Percentiles rank a stretch among this genome's conserved stretches.
Evolutionary conservation across 495 filamentous ascomycete species (phyloP).

Genomic region (Chaetomium cochliodes): DNA sequence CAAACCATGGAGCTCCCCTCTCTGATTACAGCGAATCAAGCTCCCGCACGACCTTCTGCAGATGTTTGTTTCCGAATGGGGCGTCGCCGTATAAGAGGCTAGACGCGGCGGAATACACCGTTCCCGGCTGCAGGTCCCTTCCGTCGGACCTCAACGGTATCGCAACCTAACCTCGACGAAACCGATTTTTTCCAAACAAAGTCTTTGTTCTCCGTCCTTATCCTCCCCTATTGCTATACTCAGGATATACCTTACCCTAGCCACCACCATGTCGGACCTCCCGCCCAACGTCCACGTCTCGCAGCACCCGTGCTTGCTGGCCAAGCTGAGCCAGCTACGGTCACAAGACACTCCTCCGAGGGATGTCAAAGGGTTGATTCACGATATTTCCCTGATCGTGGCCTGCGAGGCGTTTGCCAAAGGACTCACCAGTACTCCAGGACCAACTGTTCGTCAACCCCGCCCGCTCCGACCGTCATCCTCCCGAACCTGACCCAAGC

Average conservation of each 20-base stretch:
- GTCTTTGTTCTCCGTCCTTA: not conserved
- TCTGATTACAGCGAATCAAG: constrained; percentile 20
- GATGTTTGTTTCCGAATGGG: not conserved
- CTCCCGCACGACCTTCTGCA: constrained; percentile 19
- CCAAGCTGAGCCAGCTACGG: constrained; percentile 87
- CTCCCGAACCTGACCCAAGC: not conserved
- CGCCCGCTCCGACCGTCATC: not conserved
- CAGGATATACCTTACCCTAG: not conserved
- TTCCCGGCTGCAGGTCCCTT: not conserved
- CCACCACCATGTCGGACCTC: constrained; percentile 33
- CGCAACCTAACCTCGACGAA: not conserved
- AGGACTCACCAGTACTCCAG: constrained; percentile 52
- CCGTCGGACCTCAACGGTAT: not conserved
- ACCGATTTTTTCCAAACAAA: not conserved
- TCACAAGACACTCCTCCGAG: constrained; percentile 64
- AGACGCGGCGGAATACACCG: not conserved
- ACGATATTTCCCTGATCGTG: constrained; percentile 82
- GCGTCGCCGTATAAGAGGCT: constrained; percentile 7
- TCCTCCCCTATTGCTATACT: not conserved
- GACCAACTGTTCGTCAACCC: constrained; percentile 42
- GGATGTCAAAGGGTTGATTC: constrained; percentile 76
- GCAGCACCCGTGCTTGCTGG: constrained; percentile 76
- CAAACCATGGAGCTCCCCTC: constrained; percentile 5
- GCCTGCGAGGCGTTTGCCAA: constrained; percentile 77
- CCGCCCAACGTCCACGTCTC: constrained; percentile 79